Evolutionary conservation across 1,284 basidiomycete species (phyloP), one percentile per base, ranked within the genome.

Genomic region (Pseudozyma sp.): DNA sequence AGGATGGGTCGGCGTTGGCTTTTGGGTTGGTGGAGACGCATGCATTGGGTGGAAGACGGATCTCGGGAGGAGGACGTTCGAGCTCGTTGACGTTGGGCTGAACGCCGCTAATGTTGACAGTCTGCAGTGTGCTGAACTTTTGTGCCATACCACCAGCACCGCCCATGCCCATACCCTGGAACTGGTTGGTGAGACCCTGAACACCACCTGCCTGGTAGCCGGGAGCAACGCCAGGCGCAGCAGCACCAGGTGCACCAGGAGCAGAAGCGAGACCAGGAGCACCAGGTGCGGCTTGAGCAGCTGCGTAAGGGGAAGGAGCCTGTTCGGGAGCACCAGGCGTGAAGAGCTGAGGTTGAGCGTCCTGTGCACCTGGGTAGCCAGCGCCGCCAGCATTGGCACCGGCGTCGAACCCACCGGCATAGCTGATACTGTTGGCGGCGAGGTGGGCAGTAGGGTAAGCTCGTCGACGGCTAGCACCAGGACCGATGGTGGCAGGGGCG

Each of bases 1-100:
- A 99, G 14, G 92, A 95, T 36, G 91, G 89, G 82, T 98, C 92
- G 19, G 95, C 92, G 82, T 95, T 94, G 47, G 92, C 91, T 57
- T 89, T 87, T 0, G 94, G 92, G 19, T 92, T 91, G 40, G 91
- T 90, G 10, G 94, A 92, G 69, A 98, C 89, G 69, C 90, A 91
- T 10, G 95, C 86, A 63, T 87, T 87, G n/a, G 93, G 91, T 1
- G 97, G 95, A 10, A 99, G 88, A 25, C 92, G 89, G 70, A 96
- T 94, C 72, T 93, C 91, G 8, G 96, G 97, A 8, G 96, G 95
- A 1, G 92, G 91, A 39, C 89, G 88, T 52, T 90, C 88, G 56
- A 98, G 87, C 64, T 93, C 93, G 59, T 90, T 89, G 12, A 96
- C 94, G 85, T 98, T 93, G 39, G 95, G 82, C 54, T 79, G 78